phyloP scores from a whole-genome alignment of 495 filamentous ascomycete genomes.

The Aspergillus coremiiformis region DNA sequence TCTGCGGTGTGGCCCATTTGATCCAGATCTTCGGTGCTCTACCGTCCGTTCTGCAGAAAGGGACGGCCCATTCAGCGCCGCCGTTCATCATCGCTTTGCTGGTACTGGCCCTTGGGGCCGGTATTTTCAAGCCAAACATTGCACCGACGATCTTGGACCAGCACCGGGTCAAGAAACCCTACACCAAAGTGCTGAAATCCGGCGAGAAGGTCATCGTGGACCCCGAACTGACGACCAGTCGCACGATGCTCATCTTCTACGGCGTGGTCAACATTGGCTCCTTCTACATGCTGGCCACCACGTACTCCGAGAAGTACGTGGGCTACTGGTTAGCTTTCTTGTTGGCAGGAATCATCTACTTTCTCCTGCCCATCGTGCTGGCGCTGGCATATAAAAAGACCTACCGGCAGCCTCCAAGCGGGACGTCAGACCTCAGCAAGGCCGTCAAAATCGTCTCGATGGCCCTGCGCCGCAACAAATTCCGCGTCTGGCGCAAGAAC shows the following conservation, averaged over 20 bases:
- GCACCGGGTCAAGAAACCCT: conserved; percentile 20
- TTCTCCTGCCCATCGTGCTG: conserved; percentile 46
- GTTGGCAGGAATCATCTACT: conserved; percentile 40
- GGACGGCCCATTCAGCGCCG: conserved; percentile 37
- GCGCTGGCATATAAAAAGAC: conserved; percentile 40
- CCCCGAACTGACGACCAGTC: conserved; percentile 26
- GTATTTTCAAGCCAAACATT: conserved; percentile 37
- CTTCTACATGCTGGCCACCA: conserved; percentile 31
- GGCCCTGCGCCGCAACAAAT: conserved; percentile 49
- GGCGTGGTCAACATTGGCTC: conserved; percentile 33
- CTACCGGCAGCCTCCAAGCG: conserved; percentile 42
- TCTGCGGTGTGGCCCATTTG: conserved; percentile 62
- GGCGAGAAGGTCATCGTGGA: conserved; percentile 38
- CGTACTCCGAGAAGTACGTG: conserved; percentile 35
- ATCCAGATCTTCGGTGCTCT: conserved; percentile 56
- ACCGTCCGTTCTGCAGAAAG: conserved; percentile 49
- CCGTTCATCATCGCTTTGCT: conserved; percentile 53
- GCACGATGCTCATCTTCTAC: conserved; percentile 34
- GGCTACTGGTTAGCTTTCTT: conserved; percentile 34
- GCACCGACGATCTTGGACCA: conserved; percentile 33
- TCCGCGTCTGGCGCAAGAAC: conserved; percentile 46
- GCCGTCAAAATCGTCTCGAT: conserved; percentile 48
- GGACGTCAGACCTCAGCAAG: conserved; percentile 44
- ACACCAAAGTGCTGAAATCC: conserved; percentile 26
- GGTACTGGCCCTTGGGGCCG: conserved; percentile 28